Conservation (phyloP, 2,329 filamentous ascomycete genomes). For the Xylariaceae sp. region DNA sequence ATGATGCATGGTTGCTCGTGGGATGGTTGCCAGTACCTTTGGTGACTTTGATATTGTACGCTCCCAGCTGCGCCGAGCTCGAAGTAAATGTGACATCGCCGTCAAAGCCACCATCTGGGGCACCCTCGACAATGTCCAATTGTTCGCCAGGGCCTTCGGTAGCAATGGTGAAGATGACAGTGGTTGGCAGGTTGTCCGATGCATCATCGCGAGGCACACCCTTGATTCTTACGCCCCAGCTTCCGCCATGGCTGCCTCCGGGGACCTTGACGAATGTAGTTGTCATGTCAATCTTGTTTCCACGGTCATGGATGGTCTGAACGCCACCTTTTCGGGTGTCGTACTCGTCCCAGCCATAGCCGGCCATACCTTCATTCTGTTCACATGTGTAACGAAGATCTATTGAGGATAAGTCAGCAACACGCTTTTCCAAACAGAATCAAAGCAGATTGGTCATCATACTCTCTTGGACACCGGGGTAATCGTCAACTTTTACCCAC, state of each 20-base stretch:
- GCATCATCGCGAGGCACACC: constrained; percentile 71
- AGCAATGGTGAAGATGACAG: constrained; percentile 76
- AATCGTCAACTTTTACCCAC: constrained; percentile 84
- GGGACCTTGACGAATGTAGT: constrained; percentile 93
- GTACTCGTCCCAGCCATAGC: constrained; percentile 98
- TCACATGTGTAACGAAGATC: constrained; percentile 93
- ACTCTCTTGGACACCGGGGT: constrained; percentile 71
- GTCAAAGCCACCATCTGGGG: constrained; percentile 46
- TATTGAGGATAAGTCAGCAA: constrained; percentile 32
- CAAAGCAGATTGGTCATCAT: constrained; percentile 29
- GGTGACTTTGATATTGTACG: constrained; percentile 76
- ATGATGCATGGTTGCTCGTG: constrained; percentile 61
- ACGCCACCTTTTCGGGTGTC: constrained; percentile 83
- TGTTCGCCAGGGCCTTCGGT: constrained; percentile 69
- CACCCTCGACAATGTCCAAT: constrained; percentile 56
- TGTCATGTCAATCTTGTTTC: constrained; percentile 83
- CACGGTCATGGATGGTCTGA: constrained; percentile 86
- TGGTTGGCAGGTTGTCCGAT: constrained; percentile 64
- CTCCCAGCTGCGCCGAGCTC: constrained; percentile 65
- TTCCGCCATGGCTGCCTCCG: constrained; percentile 79
- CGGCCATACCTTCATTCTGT: constrained; percentile 87
- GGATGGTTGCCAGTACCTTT: constrained; percentile 62
- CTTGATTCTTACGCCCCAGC: constrained; percentile 86
- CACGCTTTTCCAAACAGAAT: not conserved
- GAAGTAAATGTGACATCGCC: constrained; percentile 68